Conservation (phyloP, 345 rosid species). For the Capsella bursapastoris region DNA sequence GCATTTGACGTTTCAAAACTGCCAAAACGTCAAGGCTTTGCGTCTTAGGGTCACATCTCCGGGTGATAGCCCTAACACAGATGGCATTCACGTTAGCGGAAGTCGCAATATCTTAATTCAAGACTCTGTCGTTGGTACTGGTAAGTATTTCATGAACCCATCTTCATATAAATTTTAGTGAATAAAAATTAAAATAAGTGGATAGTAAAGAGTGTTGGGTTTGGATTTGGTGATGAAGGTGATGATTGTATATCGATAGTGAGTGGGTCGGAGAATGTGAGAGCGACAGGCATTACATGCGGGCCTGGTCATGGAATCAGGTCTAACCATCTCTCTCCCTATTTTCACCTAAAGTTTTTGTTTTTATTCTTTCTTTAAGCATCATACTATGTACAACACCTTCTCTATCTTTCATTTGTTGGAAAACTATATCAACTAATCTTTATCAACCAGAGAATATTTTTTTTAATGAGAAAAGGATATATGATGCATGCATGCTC, state of each 20-base stretch:
- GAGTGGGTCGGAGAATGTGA: constrained; percentile 80
- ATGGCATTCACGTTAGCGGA: constrained; percentile 79
- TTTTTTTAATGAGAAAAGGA: background rate
- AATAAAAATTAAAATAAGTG: no score
- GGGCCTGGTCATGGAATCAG: constrained; percentile 99
- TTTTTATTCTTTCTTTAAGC: constrained; percentile 20
- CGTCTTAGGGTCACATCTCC: constrained; percentile 68
- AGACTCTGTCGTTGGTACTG: constrained; percentile 70
- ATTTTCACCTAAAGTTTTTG: constrained; percentile 29
- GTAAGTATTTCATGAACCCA: constrained; percentile 38
- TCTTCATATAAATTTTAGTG: background rate
- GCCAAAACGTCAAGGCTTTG: constrained; percentile 59
- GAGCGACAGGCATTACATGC: constrained; percentile 73
- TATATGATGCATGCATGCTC: constrained; percentile 15
- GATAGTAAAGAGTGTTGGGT: constrained; percentile 29
- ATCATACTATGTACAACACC: constrained; percentile 16
- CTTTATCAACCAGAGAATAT: constrained; percentile 21
- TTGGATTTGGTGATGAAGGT: constrained; percentile 51
- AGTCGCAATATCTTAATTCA: constrained; percentile 65
- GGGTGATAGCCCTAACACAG: constrained; percentile 82
- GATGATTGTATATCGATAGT: constrained; percentile 94
- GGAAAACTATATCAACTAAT: constrained; percentile 34
- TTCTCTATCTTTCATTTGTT: constrained; percentile 6
- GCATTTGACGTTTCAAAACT: constrained; percentile 66
- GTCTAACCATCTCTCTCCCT: constrained; percentile 51